Evolutionary conservation across 2,329 filamentous ascomycete species (phyloP).

Genomic region (Boeremia exigua): DNA sequence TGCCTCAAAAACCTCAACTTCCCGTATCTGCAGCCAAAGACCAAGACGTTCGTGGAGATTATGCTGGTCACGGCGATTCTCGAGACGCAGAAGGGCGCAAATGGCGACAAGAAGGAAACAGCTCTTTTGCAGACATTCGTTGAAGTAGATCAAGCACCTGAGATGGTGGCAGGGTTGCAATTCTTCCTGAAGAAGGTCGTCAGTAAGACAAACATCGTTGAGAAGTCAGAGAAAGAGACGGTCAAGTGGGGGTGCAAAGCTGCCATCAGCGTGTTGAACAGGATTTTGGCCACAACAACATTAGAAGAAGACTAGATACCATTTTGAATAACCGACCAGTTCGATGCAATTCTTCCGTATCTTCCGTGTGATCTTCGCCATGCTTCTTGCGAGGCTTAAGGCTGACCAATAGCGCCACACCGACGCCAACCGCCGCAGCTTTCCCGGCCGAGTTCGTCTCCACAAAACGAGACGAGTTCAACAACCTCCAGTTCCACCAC

Average conservation of each 20-base stretch:
- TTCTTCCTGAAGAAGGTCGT: constrained; percentile 82
- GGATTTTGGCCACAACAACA: constrained; percentile 40
- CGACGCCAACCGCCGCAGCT: constrained; percentile 28
- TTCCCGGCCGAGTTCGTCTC: constrained; percentile 26
- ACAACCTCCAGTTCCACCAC: constrained; percentile 42
- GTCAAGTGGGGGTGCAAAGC: constrained; percentile 55
- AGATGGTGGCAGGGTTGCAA: constrained; percentile 75
- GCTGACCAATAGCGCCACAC: constrained; percentile 24
- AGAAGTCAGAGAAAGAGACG: constrained; percentile 58
- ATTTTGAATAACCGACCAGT: neutral
- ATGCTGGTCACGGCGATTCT: constrained; percentile 78
- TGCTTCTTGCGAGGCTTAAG: constrained; percentile 3
- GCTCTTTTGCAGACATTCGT: constrained; percentile 71
- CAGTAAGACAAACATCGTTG: constrained; percentile 64
- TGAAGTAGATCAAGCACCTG: constrained; percentile 66
- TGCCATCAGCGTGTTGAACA: constrained; percentile 46
- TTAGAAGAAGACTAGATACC: constrained; percentile 47
- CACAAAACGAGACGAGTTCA: constrained; percentile 31
- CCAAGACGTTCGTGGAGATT: constrained; percentile 78
- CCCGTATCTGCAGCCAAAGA: constrained; percentile 76
- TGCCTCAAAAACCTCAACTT: constrained; percentile 76
- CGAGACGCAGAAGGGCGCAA: constrained; percentile 62
- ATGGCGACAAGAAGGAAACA: constrained; percentile 60
- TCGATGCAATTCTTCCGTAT: neutral
- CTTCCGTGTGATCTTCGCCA: constrained; percentile 9